These are phyloP conservation scores for Claviceps arundinis DNA, from an alignment of 2,329 filamentous ascomycete genomes.

Conservation along the genomic window DNA sequence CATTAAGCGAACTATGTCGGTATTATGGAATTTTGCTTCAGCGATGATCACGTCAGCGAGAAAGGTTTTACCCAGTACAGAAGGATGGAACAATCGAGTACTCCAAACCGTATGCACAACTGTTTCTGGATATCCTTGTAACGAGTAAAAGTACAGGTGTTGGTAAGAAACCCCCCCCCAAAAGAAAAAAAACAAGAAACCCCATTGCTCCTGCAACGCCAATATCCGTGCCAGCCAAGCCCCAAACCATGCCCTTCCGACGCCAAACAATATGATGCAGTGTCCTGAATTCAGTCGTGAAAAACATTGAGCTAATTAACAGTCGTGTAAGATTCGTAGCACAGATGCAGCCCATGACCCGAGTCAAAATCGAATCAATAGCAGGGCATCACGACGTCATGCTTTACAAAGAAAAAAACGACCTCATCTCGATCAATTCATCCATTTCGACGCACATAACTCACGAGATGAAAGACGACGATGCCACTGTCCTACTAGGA, in stretches of 20 bases:
- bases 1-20: not conserved
- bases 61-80: not conserved
- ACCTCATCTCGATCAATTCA: no score
- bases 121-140: not conserved
- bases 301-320: slow-evolving; percentile 4
- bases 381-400: not conserved
- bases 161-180: not conserved
- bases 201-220: slow-evolving; percentile 9
- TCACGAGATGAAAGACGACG: slow-evolving; percentile 1
- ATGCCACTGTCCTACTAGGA: slow-evolving; percentile 18
- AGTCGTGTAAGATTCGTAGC: not conserved
- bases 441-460: no score
- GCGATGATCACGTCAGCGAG: not conserved
- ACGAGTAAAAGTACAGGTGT: slow-evolving; percentile 1
- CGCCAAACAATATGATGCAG: slow-evolving; percentile 10
- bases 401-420: not conserved
- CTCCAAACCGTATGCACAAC: slow-evolving; percentile 10
- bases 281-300: slow-evolving; percentile 9
- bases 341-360: not conserved
- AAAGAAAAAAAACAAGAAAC: not conserved
- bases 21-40: not conserved
- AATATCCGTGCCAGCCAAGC: slow-evolving; percentile 9
- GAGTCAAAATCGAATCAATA: not conserved
- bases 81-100: not conserved
- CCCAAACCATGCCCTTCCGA: slow-evolving; percentile 14